phyloP scores from a whole-genome alignment of 2,329 filamentous ascomycete species.

The Alternaria atra region DNA sequence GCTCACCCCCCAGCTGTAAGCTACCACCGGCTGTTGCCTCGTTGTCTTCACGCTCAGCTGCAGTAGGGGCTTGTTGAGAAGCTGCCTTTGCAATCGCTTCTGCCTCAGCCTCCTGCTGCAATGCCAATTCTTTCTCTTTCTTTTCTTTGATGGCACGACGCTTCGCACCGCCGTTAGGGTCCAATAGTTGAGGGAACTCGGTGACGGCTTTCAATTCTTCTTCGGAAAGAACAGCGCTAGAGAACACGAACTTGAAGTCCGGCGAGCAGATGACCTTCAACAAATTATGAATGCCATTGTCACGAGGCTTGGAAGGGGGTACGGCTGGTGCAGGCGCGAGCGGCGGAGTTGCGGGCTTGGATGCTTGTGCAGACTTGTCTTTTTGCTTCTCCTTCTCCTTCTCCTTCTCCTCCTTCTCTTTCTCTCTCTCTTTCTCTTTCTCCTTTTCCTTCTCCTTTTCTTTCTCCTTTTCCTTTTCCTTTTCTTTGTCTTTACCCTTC shows the following conservation, averaged over 20 bases:
- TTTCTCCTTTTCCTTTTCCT: slow-evolving; percentile 32
- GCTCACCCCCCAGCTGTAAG: slow-evolving; percentile 88
- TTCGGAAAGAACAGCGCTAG: slow-evolving; percentile 49
- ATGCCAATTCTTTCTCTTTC: slow-evolving; percentile 68
- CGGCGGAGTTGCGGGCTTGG: slow-evolving; percentile 39
- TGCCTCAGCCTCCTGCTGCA: slow-evolving; percentile 61
- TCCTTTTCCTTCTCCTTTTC: slow-evolving; percentile 34
- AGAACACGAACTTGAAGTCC: slow-evolving; percentile 65
- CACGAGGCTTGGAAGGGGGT: slow-evolving; percentile 28
- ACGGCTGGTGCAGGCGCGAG: slow-evolving; percentile 22
- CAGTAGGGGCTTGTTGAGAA: slow-evolving; percentile 39
- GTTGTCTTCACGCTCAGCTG: slow-evolving; percentile 70
- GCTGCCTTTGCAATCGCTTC: slow-evolving; percentile 60
- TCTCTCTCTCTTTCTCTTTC: slow-evolving; percentile 30
- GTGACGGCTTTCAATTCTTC: slow-evolving; percentile 63
- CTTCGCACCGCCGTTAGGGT: slow-evolving; percentile 81
- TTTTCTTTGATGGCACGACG: slow-evolving; percentile 75
- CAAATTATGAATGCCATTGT: slow-evolving; percentile 46
- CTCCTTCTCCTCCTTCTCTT: slow-evolving; percentile 39
- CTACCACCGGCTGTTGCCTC: slow-evolving; percentile 76
- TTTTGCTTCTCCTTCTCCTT: slow-evolving; percentile 34
- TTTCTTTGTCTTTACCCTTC: slow-evolving; percentile 39
- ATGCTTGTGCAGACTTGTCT: slow-evolving; percentile 38
- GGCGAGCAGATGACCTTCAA: slow-evolving; percentile 52
- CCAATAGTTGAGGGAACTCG: slow-evolving; percentile 80